Base-by-base conservation (phyloP, 202 grass and related monocot genomes). In the Dendrocalamus latiflorus region DNA sequence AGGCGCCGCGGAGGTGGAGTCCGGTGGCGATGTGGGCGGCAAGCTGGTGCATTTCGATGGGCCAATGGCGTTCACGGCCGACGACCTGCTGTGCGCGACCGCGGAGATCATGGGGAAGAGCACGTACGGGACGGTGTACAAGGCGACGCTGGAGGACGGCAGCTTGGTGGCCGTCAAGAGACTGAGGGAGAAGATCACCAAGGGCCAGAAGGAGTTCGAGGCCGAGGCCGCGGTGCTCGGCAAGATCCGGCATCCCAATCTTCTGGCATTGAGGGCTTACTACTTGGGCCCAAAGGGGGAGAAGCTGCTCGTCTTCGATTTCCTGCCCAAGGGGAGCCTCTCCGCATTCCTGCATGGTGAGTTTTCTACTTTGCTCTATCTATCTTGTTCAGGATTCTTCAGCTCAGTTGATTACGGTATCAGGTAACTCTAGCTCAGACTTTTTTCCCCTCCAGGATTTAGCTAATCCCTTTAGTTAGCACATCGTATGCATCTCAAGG, bases 251-350 rank as follows among this genome's bases (percentile, higher is more conserved):
- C 80, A 93, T 33, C 76, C 74, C 22, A 89, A 87, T 53, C 79
- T 87, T 28, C 76, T 93, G 41, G 57, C 84, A 14, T 49, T 93
- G 37, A 71, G 80, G 58, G 91, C 91, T 0, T 93, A 85, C 43
- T 93, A 93, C 82, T 41, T 90, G 41, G 91, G 91, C 0, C 91
- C 91, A 3, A 93, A 93, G 61, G 87, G 91, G 57, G 86, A 89
- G 80, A 92, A 92, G 57, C 51, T 92, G 65, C 81, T 92, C 5
- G 90, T 89, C 15, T 89, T 92, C 72, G 90, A 92, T 68, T 89
- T 70, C 84, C 66, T 92, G 83, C 83, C 90, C 22, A 89, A 86
- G 15, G 90, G 83, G 0, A 92, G 83, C 79, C 86, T 89, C 26
- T 73, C 86, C 36, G 51, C 86, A 33, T 89, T 92, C 50, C 17